Percentiles rank a stretch among this genome's conserved stretches.
Conservation (phyloP, 2,329 filamentous ascomycete species). For the Plenodomus lindquistii region DNA sequence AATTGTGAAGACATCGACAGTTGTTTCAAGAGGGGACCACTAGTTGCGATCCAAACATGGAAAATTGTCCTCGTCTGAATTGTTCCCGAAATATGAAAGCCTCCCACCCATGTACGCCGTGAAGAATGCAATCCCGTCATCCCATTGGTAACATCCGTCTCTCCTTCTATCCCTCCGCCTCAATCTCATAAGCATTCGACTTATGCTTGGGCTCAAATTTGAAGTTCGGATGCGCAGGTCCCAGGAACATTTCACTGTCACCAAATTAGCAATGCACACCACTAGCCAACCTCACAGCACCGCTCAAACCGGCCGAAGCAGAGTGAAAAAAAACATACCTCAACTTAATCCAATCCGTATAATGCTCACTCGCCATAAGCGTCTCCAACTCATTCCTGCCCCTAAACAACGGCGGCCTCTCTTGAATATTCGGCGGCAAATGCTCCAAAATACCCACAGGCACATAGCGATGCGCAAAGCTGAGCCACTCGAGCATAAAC, state of each 20-base stretch:
- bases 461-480: slow-evolving; percentile 90
- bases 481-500: slow-evolving; percentile 94
- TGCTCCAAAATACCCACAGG: slow-evolving; percentile 86
- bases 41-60: no score
- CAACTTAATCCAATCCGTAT: slow-evolving; percentile 98
- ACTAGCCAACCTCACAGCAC: neutral
- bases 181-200: slow-evolving; percentile 85
- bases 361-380: slow-evolving; percentile 86
- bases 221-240: slow-evolving; percentile 86
- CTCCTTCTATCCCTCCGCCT: slow-evolving; percentile 49
- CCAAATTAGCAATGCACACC: slow-evolving; percentile 20
- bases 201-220: slow-evolving; percentile 98
- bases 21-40: no score
- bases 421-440: slow-evolving; percentile 85
- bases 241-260: slow-evolving; percentile 94
- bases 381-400: slow-evolving; percentile 92
- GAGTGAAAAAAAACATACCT: slow-evolving; percentile 72
- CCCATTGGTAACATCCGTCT: neutral
- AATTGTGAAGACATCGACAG: no score
- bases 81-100: neutral
- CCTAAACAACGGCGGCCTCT: slow-evolving; percentile 80
- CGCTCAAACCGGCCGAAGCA: no score
- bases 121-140: neutral
- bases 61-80: no score
- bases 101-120: neutral